These are phyloP conservation scores for Oxytropis ochrocephala DNA, from an alignment of 306 rosid genomes.

Conservation along the genomic window DNA sequence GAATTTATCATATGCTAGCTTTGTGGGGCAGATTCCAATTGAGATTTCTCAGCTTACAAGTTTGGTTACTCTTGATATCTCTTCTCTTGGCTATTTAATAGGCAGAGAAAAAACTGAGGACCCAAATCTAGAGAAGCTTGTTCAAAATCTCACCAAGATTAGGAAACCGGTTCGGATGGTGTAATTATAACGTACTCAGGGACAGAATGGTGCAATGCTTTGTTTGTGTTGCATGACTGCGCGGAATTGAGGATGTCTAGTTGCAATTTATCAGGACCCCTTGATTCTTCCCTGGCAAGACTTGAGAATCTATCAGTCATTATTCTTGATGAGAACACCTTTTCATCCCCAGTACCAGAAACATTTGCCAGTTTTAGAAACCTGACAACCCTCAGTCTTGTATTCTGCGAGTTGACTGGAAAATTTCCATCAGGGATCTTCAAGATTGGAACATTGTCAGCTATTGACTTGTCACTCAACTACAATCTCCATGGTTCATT, in stretches of 20 bases:
- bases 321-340: neutral
- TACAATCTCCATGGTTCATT: neutral
- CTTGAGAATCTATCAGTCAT: constrained; percentile 13
- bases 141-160: neutral
- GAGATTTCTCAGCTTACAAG: constrained; percentile 10
- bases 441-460: neutral
- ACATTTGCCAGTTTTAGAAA: constrained; percentile 12
- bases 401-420: neutral
- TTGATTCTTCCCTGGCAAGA: constrained; percentile 5
- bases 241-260: constrained; percentile 16
- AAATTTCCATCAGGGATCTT: neutral
- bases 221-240: neutral
- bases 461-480: constrained; percentile 18
- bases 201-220: constrained; percentile 35
- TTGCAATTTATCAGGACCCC: constrained; percentile 25
- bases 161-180: constrained; percentile 25
- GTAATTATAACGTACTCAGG: constrained; percentile 18
- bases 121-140: too few species aligned
- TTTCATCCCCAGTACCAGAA: constrained; percentile 14
- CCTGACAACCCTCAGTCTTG: neutral
- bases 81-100: too few species aligned
- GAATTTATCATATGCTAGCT: neutral
- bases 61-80: constrained; percentile 13
- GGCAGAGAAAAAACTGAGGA: too few species aligned
- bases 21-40: neutral